A percentile compares a stretch with the other conserved stretches of the same genome.
phyloP scores from a whole-genome alignment of 805 yeast species.

The Yamadazyma sp. region DNA sequence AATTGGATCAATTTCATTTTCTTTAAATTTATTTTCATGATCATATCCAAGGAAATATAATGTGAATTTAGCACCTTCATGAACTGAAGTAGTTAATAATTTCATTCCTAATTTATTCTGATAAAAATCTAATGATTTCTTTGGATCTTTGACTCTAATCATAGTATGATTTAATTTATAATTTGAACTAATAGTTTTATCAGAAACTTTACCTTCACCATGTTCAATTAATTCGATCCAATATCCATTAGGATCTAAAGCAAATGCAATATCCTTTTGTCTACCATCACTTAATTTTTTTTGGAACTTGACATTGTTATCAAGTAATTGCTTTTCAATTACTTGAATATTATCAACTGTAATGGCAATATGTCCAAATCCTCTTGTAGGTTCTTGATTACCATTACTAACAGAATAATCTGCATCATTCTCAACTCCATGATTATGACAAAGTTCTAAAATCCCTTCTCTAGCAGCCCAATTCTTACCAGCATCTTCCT shows the following conservation, averaged over 20 bases:
- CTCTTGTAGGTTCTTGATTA: constrained; percentile 78
- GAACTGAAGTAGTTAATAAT: constrained; percentile 53
- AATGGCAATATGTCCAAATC: constrained; percentile 92
- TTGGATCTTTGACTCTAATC: constrained; percentile 89
- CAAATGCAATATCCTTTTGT: constrained; percentile 91
- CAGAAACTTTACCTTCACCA: constrained; percentile 39
- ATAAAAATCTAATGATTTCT: constrained; percentile 73
- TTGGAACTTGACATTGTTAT: constrained; percentile 68
- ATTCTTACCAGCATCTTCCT: constrained; percentile 30
- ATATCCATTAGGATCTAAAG: constrained; percentile 92
- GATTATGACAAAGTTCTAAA: constrained; percentile 78
- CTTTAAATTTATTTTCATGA: constrained; percentile 41
- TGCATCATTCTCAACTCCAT: constrained; percentile 63
- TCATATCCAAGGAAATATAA: constrained; percentile 82
- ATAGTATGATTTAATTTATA: constrained; percentile 81
- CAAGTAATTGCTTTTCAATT: constrained; percentile 57
- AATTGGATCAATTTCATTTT: constrained; percentile 24
- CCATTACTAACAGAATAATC: constrained; percentile 70
- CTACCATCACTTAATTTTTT: constrained; percentile 87
- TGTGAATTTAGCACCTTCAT: constrained; percentile 73
- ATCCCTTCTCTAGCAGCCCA: constrained; percentile 61
- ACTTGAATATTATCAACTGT: constrained; percentile 75
- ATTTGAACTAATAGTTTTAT: constrained; percentile 33
- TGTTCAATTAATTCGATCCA: constrained; percentile 89
- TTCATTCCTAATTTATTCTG: constrained; percentile 78